phyloP scores from a whole-genome alignment of 129 eudicot genomes.

The Mikania micrantha region DNA sequence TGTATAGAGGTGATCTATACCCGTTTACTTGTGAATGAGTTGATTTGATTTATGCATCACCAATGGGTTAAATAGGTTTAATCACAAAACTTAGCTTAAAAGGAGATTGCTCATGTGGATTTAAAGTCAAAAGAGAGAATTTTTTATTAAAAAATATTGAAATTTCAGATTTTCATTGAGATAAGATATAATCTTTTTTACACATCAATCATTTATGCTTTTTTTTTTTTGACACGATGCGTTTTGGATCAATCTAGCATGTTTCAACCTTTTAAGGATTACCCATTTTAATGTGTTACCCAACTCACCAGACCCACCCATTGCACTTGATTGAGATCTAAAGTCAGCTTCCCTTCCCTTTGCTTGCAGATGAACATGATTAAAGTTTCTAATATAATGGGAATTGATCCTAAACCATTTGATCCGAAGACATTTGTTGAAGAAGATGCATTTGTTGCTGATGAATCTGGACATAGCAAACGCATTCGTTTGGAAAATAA shows the following conservation, averaged over 20 bases:
- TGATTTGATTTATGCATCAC: background rate
- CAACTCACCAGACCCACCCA: background rate
- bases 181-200: background rate
- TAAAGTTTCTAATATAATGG: conserved; percentile 97
- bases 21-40: conserved; percentile 4
- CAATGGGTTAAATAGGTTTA: background rate
- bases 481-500: conserved; percentile 94
- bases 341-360: background rate
- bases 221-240: background rate
- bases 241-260: background rate
- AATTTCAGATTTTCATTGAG: background rate
- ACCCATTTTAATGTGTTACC: background rate
- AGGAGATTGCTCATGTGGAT: background rate
- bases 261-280: background rate
- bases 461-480: conserved; percentile 86
- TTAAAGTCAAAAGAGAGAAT: too few species aligned
- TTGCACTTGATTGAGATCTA: conserved; percentile 16
- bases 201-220: background rate
- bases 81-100: background rate
- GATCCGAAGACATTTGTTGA: conserved; percentile 91
- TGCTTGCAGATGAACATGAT: conserved; percentile 91
- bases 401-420: conserved; percentile 94
- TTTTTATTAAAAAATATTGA: too few species aligned
- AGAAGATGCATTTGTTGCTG: conserved; percentile 80
- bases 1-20: background rate